phyloP scores from a whole-genome alignment of 495 filamentous ascomycete genomes.

The Neurospora intermedia region DNA sequence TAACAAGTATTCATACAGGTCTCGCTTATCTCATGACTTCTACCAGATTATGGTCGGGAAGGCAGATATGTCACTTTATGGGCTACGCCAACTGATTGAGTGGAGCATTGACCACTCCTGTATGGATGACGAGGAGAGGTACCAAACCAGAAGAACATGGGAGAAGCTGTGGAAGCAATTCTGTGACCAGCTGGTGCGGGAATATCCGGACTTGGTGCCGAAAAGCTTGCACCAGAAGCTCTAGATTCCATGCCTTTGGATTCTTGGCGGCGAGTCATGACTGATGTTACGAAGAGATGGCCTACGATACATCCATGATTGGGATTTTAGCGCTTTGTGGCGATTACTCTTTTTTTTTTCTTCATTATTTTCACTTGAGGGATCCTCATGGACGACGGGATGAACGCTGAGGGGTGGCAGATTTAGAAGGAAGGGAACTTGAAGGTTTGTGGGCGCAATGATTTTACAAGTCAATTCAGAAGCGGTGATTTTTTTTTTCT shows the following conservation, averaged over 20 bases:
- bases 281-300: background rate
- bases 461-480: background rate
- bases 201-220: conserved; percentile 1
- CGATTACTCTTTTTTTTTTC: background rate
- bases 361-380: background rate
- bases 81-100: conserved; percentile 41
- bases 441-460: background rate
- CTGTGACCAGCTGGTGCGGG: conserved; percentile 24
- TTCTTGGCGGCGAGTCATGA: background rate
- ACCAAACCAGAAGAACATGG: conserved; percentile 29
- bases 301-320: background rate
- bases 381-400: background rate
- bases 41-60: conserved; percentile 46
- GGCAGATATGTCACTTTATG: conserved; percentile 38
- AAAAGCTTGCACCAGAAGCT: background rate
- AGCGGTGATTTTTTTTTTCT: background rate
- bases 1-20: conserved; percentile 19
- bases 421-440: background rate
- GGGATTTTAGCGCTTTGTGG: background rate
- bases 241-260: background rate
- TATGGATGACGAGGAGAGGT: conserved; percentile 25
- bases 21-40: conserved; percentile 46
- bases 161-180: conserved; percentile 34
- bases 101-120: conserved; percentile 47
- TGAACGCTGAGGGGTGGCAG: background rate